These are phyloP conservation scores for Teratosphaeriaceae sp. DNA, from an alignment of 2,329 filamentous ascomycete species.

Conservation along the genomic window DNA sequence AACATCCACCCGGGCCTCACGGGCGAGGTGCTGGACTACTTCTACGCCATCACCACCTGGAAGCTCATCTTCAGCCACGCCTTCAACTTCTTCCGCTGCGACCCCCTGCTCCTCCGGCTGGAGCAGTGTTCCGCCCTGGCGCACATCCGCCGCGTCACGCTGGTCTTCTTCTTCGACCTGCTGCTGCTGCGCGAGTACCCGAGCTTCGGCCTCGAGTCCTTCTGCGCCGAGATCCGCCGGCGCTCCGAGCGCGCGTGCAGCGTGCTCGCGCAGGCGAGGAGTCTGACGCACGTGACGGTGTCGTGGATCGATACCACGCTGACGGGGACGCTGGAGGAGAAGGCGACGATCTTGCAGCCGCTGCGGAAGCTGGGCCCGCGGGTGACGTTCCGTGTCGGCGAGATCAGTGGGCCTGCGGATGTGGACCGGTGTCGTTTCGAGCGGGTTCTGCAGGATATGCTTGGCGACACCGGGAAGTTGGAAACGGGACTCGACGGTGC, in stretches of 20 bases:
- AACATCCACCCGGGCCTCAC: conserved; percentile 22
- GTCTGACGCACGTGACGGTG: conserved; percentile 21
- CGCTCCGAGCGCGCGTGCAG: conserved; percentile 23
- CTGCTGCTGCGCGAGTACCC: conserved; percentile 27
- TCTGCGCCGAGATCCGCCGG: conserved; percentile 26
- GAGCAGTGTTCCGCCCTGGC: conserved; percentile 15
- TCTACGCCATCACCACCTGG: conserved; percentile 26
- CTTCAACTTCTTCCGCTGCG: conserved; percentile 32
- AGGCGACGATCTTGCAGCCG: conserved; percentile 21
- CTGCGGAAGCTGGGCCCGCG: conserved; percentile 13
- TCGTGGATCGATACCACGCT: conserved; percentile 28
- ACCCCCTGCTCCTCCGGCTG: conserved; percentile 24
- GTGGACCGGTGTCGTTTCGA: conserved; percentile 17
- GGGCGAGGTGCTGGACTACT: conserved; percentile 25
- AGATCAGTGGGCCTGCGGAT: conserved; percentile 17
- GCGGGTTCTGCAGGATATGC: conserved; percentile 16
- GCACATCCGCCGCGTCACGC: conserved; percentile 24
- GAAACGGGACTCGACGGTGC: conserved; percentile 8
- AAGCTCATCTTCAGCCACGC: conserved; percentile 30
- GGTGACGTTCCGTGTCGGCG: conserved; percentile 21
- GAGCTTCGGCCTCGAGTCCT: conserved; percentile 21
- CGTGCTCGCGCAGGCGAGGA: conserved; percentile 18
- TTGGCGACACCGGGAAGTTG: conserved; percentile 12
- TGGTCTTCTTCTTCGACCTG: conserved; percentile 29
- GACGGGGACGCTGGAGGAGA: conserved; percentile 20